Base-by-base conservation (phyloP, 768 basidiomycete species). In the Xanthoconium stramineum region DNA sequence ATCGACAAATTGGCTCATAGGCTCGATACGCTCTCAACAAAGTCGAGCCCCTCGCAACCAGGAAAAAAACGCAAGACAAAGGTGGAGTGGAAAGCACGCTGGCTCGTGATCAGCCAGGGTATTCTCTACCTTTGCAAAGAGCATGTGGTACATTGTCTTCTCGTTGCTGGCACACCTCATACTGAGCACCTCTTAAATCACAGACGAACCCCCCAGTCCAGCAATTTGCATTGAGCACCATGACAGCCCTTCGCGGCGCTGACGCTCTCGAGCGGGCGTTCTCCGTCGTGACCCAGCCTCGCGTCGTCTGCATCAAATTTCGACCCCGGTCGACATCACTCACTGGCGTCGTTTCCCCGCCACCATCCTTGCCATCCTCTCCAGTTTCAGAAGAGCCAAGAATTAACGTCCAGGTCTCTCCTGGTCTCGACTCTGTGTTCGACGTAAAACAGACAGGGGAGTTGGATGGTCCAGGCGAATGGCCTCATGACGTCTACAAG, bases 31-130 rank as follows among this genome's bases (percentile, higher is more conserved):
- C 45, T 57, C 50, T 48, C 63, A 24, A 7, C 52, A 19, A 59
- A 40, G 50, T 45, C 61, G 37, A 55, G 32, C 14, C n/a, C 50
- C 15, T 32, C 30, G 9, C 59, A 59, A 2, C 44, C 56, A 20
- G 70, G 59, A 45, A 72, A 63, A 58, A 63, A 58, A 39, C 66
- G 57, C 35, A 76, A 65, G 65, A 62, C 67, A 59, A 77, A 76
- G 55, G 56, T 82, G 10, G 86, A 85, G 48, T 89, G 88, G 88
- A 77, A 79, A 42, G 75, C 81, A 17, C 72, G 84, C 5, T 87
- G 84, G 81, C 73, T 83, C 43, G 74, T 87, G n/a, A 78, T 89
- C 30, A 73, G 76, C 51, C 78, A 83, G 24, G 86, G 84, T 0
- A 62, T 74, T 20, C 66, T 89, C n/a, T 75, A 70, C 49, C 64